These are phyloP conservation scores for Tulasnella sp. DNA, from an alignment of 768 basidiomycete species.

Conservation along the genomic window DNA sequence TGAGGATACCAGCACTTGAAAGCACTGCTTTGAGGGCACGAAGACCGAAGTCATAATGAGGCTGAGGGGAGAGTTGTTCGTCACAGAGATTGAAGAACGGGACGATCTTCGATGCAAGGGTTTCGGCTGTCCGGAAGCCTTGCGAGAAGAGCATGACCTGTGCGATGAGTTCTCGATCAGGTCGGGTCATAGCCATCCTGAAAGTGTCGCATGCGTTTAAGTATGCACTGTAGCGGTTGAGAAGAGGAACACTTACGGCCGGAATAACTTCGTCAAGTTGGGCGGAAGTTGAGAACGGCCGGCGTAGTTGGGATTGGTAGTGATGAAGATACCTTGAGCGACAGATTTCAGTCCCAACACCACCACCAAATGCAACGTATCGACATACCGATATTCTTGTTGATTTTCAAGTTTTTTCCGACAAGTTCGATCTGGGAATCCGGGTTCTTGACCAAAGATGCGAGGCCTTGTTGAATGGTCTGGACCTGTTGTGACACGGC, in stretches of 20 bases:
- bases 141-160: constrained; percentile 99
- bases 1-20: constrained; percentile 93
- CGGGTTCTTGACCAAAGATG: constrained; percentile 70
- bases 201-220: constrained; percentile 11
- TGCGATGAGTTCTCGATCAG: constrained; percentile 95
- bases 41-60: constrained; percentile 98
- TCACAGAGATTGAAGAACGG: constrained; percentile 99
- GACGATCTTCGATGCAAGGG: constrained; percentile 94
- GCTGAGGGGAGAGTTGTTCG: constrained; percentile 92
- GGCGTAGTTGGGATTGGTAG: constrained; percentile 97
- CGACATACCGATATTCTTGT: constrained; percentile 73
- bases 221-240: no score
- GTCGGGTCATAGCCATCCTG: constrained; percentile 98
- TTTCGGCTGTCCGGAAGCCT: constrained; percentile 96
- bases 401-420: constrained; percentile 86
- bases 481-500: constrained; percentile 99
- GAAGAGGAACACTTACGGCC: constrained; percentile 51
- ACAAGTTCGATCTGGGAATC: constrained; percentile 90
- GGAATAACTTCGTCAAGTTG: constrained; percentile 84
- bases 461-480: constrained; percentile 92
- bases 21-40: constrained; percentile 95
- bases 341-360: not conserved
- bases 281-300: constrained; percentile 87
- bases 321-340: constrained; percentile 83
- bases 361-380: not conserved